These are phyloP conservation scores for Thinopyrum elongatum DNA, from an alignment of 176 grass and related monocot species.

Conservation along the genomic window DNA sequence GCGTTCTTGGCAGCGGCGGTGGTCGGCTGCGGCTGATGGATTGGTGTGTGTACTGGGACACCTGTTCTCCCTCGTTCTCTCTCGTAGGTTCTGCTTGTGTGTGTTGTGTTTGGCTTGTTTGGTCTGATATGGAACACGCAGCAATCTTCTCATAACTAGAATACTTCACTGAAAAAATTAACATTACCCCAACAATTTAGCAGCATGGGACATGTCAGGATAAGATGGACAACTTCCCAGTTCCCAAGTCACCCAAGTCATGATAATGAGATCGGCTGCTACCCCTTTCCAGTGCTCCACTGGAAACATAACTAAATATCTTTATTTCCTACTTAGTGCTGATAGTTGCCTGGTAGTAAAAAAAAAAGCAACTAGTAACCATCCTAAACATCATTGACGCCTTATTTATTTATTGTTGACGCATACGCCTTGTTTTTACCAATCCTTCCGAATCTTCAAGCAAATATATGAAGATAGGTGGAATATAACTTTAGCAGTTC, in stretches of 20 bases:
- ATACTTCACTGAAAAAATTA: neutral
- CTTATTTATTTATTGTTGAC: too few species aligned
- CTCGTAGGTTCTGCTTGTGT: too few species aligned
- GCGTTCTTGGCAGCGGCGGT: too few species aligned
- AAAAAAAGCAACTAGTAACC: neutral
- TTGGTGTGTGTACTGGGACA: too few species aligned
- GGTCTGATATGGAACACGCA: too few species aligned
- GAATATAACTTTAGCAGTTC: neutral
- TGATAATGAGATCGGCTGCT: neutral
- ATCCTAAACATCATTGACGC: conserved; percentile 1
- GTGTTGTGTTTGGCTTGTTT: too few species aligned
- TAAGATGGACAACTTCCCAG: conserved; percentile 8
- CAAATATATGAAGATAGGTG: neutral
- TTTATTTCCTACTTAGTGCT: neutral
- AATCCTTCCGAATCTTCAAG: neutral
- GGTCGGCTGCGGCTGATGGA: too few species aligned
- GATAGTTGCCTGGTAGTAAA: neutral
- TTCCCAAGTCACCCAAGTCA: neutral
- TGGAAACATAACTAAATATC: neutral
- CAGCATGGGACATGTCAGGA: neutral
- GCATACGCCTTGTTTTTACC: neutral
- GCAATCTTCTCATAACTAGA: too few species aligned
- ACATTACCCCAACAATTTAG: neutral
- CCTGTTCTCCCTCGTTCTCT: too few species aligned
- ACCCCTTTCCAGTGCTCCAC: neutral